These are phyloP conservation scores for Amanita jacksonii DNA, from an alignment of 768 basidiomycete genomes.

Conservation along the genomic window DNA sequence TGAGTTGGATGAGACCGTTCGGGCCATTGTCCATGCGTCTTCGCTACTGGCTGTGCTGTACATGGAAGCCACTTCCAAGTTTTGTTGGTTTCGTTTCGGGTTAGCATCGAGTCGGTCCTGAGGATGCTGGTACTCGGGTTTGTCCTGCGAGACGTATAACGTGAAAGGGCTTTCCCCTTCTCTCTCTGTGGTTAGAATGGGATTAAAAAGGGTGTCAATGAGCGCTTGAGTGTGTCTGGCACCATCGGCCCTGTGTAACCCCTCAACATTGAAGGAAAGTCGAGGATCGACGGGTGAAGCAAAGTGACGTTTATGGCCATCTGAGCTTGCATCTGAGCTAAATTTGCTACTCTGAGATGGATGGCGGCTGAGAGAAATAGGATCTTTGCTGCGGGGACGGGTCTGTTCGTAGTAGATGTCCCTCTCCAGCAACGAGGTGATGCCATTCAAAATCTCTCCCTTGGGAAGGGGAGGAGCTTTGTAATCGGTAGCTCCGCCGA, in stretches of 20 bases:
- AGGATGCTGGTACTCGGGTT: background rate
- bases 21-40: slow-evolving; percentile 5
- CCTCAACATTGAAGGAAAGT: slow-evolving; percentile 25
- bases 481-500: slow-evolving; percentile 46
- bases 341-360: background rate
- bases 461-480: slow-evolving; percentile 60
- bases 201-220: slow-evolving; percentile 78
- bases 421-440: slow-evolving; percentile 51
- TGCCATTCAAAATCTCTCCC: slow-evolving; percentile 63
- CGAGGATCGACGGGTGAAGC: background rate
- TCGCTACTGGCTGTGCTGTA: slow-evolving; percentile 7
- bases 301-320: background rate
- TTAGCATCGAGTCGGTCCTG: slow-evolving; percentile 1
- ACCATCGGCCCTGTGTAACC: slow-evolving; percentile 45
- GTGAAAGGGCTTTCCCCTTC: slow-evolving; percentile 34
- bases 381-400: background rate
- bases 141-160: slow-evolving; percentile 10
- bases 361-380: background rate
- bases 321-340: background rate
- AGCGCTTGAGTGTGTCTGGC: slow-evolving; percentile 60
- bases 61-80: slow-evolving; percentile 6
- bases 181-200: slow-evolving; percentile 37
- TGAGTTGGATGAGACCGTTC: slow-evolving; percentile 5
- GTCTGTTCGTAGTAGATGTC: slow-evolving; percentile 34
- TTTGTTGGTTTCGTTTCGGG: background rate